phyloP scores from a whole-genome alignment of 2,329 filamentous ascomycete species.

The Alternaria ventricosa region DNA sequence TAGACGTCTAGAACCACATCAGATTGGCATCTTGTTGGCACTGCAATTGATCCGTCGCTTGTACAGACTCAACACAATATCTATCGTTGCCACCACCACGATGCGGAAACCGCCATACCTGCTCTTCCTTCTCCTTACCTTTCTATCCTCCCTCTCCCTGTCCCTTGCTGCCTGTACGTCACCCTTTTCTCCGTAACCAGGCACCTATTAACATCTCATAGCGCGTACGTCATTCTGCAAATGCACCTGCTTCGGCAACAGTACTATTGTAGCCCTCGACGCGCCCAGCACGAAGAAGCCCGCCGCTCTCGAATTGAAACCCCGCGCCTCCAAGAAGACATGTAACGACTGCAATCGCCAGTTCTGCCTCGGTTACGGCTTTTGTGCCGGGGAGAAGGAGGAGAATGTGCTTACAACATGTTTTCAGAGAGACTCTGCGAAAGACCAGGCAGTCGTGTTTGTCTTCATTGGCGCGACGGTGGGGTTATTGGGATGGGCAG shows the following conservation, averaged over 20 bases:
- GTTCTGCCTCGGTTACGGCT: slow-evolving; percentile 68
- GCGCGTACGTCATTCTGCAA: slow-evolving; percentile 72
- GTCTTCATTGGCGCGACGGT: slow-evolving; percentile 70
- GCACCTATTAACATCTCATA: slow-evolving; percentile 21
- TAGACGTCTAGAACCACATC: neutral
- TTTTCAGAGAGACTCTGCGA: slow-evolving; percentile 72
- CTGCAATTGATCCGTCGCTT: neutral
- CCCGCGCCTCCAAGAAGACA: slow-evolving; percentile 53
- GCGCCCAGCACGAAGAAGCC: slow-evolving; percentile 46
- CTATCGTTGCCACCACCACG: neutral
- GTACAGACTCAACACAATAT: neutral
- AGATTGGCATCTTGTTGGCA: neutral
- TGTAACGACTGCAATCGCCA: slow-evolving; percentile 73
- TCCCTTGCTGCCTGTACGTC: slow-evolving; percentile 54
- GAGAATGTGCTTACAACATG: slow-evolving; percentile 71
- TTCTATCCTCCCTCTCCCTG: slow-evolving; percentile 47
- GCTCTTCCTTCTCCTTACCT: slow-evolving; percentile 32
- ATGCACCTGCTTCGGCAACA: slow-evolving; percentile 72
- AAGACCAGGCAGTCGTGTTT: slow-evolving; percentile 70
- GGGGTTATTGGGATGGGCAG: slow-evolving; percentile 66
- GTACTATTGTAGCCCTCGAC: slow-evolving; percentile 70
- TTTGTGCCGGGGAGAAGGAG: slow-evolving; percentile 67
- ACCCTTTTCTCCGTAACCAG: neutral
- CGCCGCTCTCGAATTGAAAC: slow-evolving; percentile 17
- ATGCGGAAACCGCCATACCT: slow-evolving; percentile 34